Base-by-base conservation (phyloP, 352 stramenopile species). In the Pythium dissotocum region DNA sequence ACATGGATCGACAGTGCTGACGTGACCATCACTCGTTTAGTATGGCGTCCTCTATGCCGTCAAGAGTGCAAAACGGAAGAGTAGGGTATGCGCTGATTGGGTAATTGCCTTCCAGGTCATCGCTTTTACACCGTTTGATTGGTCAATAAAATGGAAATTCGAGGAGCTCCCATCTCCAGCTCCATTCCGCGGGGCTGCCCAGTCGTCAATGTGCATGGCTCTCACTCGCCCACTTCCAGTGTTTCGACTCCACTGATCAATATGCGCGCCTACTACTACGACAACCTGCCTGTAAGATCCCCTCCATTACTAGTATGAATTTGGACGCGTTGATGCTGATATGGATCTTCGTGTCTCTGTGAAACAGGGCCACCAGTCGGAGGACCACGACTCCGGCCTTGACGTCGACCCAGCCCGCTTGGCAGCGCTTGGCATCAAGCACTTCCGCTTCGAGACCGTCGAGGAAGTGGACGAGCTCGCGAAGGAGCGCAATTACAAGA, bases 191-290 rank as follows among this genome's bases (percentile, higher is more conserved):
- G 49, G 49, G 58, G 58, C 24, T 48, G 40, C 12, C 10, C 40
- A 40, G 51, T 33, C 38, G 6, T 32, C 48, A 54, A 33, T 54
- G 48, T 18, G 33, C 33, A 60, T 62, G 38, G 64, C 21, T 54
- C 64, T 69, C 63, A 70, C 64, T 70, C 56, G 55, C 35, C 48
- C n/a, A 70, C 16, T 26, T 60, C 28, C 28, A 28, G 51, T 24
- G 16, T 57, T 57, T 13, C 38, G 6, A 62, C 18, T 32, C 56
- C 21, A 18, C 13, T 21, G 54, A 48, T 33, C 18, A 62, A 40
- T 10, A 72, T 72, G 66, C 66, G 66, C n/a, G 66, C 66, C 7
- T 72, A 72, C 66, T 72, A 72, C 59, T 72, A 67, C 59, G 66
- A 72, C 59, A 72, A 72, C 60, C 53, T 72, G 44, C 66, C 66